Evolutionary conservation across 2,329 filamentous ascomycete genomes (phyloP).

Genomic region (Penicillium aurantiogriseum): DNA sequence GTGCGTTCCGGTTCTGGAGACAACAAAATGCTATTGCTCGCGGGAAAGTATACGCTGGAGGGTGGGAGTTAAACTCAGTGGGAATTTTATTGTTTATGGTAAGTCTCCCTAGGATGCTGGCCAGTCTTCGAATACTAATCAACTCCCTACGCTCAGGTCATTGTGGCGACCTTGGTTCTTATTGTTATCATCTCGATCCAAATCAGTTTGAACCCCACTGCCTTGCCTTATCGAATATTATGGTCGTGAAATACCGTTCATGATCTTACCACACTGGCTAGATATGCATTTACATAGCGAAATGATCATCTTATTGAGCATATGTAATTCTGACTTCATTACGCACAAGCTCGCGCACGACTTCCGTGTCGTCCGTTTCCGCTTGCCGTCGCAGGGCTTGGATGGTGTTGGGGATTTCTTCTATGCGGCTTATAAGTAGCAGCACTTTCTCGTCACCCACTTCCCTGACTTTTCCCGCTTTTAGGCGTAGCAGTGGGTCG

Average conservation of each 20-base stretch:
- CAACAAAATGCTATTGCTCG: conserved; percentile 59
- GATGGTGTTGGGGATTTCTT: no score
- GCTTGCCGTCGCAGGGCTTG: no score
- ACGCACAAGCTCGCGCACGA: no score
- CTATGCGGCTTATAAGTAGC: no score
- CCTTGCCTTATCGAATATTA: background rate
- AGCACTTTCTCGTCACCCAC: no score
- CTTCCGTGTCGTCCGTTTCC: no score
- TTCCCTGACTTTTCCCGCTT: no score
- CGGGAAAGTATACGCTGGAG: conserved; percentile 58
- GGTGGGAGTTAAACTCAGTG: conserved; percentile 57
- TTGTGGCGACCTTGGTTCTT: conserved; percentile 19
- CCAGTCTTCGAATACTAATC: background rate
- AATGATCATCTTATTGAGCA: background rate
- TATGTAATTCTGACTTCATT: background rate
- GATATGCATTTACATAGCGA: background rate
- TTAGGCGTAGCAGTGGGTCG: no score
- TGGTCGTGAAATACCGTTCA: background rate
- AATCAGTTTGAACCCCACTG: conserved; percentile 3
- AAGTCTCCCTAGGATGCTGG: background rate
- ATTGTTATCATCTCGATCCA: conserved; percentile 21
- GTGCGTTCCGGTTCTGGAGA: conserved; percentile 59
- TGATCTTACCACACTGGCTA: background rate
- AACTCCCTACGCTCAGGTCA: conserved; percentile 10
- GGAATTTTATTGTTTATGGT: conserved; percentile 39